Percentiles rank a stretch among this genome's conserved stretches.
These are phyloP conservation scores for Lolium multiflorum DNA, from an alignment of 176 grass and related monocot species.

Conservation along the genomic window DNA sequence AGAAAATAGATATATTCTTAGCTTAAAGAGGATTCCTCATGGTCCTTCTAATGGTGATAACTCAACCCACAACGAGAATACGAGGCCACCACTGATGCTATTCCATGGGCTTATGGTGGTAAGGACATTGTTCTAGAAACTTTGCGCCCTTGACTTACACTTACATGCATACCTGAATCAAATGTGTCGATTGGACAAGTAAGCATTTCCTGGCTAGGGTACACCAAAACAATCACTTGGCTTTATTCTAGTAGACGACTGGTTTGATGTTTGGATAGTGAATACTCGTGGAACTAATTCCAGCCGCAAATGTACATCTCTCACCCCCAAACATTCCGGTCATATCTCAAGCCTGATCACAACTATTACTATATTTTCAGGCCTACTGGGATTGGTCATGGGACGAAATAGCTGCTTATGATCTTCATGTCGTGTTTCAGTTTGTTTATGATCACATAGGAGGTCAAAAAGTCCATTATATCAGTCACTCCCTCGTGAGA, in stretches of 20 bases:
- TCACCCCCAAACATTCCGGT: slow-evolving; percentile 48
- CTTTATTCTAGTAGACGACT: slow-evolving; percentile 59
- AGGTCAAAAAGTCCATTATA: slow-evolving; percentile 58
- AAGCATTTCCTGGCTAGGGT: slow-evolving; percentile 57
- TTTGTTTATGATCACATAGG: slow-evolving; percentile 53
- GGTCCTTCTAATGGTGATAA: slow-evolving; percentile 18
- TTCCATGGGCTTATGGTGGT: slow-evolving; percentile 70
- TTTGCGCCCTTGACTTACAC: slow-evolving; percentile 2
- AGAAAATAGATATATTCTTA: slow-evolving; percentile 72
- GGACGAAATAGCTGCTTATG: slow-evolving; percentile 59
- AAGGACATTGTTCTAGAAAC: slow-evolving; percentile 27
- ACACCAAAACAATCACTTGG: slow-evolving; percentile 63
- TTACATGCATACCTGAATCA: slow-evolving; percentile 21
- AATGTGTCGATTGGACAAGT: slow-evolving; percentile 46
- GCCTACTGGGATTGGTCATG: slow-evolving; percentile 69
- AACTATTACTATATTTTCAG: slow-evolving; percentile 37
- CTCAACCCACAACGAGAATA: background rate
- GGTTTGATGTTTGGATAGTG: slow-evolving; percentile 73
- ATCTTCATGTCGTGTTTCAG: slow-evolving; percentile 60
- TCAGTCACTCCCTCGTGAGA: slow-evolving; percentile 61
- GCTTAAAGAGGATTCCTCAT: slow-evolving; percentile 59
- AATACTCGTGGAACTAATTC: slow-evolving; percentile 66
- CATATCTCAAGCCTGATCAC: slow-evolving; percentile 36
- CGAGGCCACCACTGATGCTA: slow-evolving; percentile 48
- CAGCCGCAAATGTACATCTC: slow-evolving; percentile 51